phyloP scores from a whole-genome alignment of 106 monocot genomes.

The Acorus gramineus region DNA sequence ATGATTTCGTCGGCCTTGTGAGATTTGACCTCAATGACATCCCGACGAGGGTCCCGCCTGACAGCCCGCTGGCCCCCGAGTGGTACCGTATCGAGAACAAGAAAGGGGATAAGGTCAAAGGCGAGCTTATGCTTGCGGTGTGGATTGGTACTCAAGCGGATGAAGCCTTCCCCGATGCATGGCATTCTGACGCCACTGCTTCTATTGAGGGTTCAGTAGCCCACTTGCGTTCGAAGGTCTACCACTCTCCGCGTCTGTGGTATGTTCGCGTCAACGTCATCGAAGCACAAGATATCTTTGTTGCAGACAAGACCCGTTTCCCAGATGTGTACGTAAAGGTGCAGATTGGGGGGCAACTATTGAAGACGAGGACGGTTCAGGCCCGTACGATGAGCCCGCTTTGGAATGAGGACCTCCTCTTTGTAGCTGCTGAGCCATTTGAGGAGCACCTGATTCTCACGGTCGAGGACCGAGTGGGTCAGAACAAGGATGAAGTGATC shows the following conservation, averaged over 20 bases:
- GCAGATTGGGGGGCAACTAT: conserved; percentile 35
- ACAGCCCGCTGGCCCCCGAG: conserved; percentile 61
- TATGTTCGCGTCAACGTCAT: conserved; percentile 50
- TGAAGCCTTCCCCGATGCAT: conserved; percentile 50
- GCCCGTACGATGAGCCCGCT: conserved; percentile 12
- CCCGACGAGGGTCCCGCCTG: conserved; percentile 52
- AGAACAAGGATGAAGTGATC: conserved; percentile 45
- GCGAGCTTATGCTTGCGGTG: conserved; percentile 58
- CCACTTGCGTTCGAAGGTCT: conserved; percentile 47
- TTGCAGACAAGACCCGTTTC: conserved; percentile 21
- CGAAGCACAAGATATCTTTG: conserved; percentile 46
- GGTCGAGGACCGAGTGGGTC: conserved; percentile 32
- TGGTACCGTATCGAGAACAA: conserved; percentile 54
- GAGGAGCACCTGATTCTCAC: conserved; percentile 42
- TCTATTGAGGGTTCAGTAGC: conserved; percentile 6
- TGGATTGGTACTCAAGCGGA: conserved; percentile 71
- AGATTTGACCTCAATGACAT: conserved; percentile 48
- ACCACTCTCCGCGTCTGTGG: conserved; percentile 64
- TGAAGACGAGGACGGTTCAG: conserved; percentile 28
- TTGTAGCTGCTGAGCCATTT: conserved; percentile 65
- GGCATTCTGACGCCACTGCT: conserved; percentile 27
- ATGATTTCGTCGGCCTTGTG: conserved; percentile 48
- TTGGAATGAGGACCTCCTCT: conserved; percentile 56
- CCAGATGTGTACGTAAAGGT: conserved; percentile 43
- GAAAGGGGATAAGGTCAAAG: conserved; percentile 41